phyloP scores from a whole-genome alignment of 257 asterid species.

The Capsicum pubescens region DNA sequence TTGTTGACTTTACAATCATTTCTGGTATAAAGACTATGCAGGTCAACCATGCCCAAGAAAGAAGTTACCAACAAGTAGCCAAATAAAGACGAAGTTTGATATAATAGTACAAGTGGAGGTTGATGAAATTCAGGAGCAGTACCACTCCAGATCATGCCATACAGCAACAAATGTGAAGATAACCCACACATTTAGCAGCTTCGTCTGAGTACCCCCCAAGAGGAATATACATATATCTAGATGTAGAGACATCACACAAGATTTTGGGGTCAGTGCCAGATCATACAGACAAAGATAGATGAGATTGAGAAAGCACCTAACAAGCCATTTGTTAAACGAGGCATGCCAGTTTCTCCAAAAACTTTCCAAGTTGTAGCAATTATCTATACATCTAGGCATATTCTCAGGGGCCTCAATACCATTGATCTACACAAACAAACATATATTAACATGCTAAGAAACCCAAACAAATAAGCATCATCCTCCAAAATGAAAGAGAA shows the following conservation, averaged over 20 bases:
- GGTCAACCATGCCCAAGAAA: too few species aligned
- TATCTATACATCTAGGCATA: slow-evolving; percentile 92
- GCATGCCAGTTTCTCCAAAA: slow-evolving; percentile 99
- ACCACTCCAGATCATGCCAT: slow-evolving; percentile 98
- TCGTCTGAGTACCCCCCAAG: slow-evolving; percentile 83
- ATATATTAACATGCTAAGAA: background rate
- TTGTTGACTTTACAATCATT: too few species aligned
- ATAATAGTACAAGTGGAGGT: too few species aligned
- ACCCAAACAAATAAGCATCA: background rate
- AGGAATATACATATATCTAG: slow-evolving; percentile 90
- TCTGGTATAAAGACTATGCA: too few species aligned
- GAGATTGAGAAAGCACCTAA: slow-evolving; percentile 54
- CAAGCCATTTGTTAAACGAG: slow-evolving; percentile 98
- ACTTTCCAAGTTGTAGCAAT: slow-evolving; percentile 85
- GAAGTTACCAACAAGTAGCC: too few species aligned
- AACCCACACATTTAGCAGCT: slow-evolving; percentile 92
- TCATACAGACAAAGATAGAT: background rate
- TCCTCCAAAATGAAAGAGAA: background rate
- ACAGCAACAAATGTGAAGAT: slow-evolving; percentile 94
- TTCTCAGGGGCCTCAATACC: slow-evolving; percentile 93
- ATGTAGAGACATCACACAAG: background rate
- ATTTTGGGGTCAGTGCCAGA: background rate
- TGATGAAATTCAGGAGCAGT: slow-evolving; percentile 30
- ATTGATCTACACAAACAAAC: slow-evolving; percentile 55
- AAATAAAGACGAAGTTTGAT: too few species aligned